A percentile compares a stretch with the other conserved stretches of the same genome.
Conservation (phyloP, 2,329 filamentous ascomycete genomes). For the Rutstroemia sp. region DNA sequence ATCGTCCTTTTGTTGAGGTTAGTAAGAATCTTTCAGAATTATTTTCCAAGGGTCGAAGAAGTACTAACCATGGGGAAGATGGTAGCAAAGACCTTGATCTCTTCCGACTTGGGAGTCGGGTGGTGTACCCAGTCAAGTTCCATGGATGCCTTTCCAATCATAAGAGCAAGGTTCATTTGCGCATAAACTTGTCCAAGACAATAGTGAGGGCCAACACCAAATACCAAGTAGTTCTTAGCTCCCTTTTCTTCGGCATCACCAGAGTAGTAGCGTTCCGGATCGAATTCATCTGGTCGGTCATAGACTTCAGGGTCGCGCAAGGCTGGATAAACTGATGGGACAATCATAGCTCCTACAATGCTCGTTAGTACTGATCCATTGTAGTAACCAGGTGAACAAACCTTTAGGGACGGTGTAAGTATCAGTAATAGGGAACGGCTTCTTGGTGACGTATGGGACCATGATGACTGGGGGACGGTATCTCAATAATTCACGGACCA, state of each 20-base stretch:
- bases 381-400: conserved; percentile 29
- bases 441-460: conserved; percentile 93
- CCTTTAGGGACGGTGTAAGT: conserved; percentile 89
- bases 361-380: conserved; percentile 12
- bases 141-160: conserved; percentile 85
- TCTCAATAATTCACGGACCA: conserved; percentile 84
- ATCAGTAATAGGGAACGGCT: conserved; percentile 83
- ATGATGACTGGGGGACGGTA: conserved; percentile 96
- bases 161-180: conserved; percentile 77
- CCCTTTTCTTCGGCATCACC: conserved; percentile 75
- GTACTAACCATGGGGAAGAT: conserved; percentile 85
- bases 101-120: conserved; percentile 74
- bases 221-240: conserved; percentile 93
- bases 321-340: conserved; percentile 84
- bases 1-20: conserved; percentile 6
- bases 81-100: conserved; percentile 97
- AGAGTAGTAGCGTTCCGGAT: conserved; percentile 85
- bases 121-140: conserved; percentile 86
- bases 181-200: conserved; percentile 93
- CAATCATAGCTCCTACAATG: conserved; percentile 71
- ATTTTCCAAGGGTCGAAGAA: not conserved
- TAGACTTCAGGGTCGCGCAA: conserved; percentile 92
- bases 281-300: conserved; percentile 77
- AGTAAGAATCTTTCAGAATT: not conserved
- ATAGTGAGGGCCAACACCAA: conserved; percentile 93